These are phyloP conservation scores for Dipodascus geniculatus DNA, from an alignment of 805 yeast species.

Conservation along the genomic window DNA sequence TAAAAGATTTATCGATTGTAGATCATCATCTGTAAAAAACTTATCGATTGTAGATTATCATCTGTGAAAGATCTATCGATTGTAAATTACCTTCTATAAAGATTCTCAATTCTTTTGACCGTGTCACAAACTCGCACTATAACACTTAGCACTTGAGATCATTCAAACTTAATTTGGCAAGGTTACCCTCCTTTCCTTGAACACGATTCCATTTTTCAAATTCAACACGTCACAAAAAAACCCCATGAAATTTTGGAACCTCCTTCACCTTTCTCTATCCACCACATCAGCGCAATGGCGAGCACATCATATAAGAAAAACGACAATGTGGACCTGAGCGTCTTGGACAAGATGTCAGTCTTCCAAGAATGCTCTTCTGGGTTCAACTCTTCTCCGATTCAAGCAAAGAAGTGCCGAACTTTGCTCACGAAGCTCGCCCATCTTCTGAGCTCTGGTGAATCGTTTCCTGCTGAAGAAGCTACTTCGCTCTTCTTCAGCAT, in stretches of 20 bases:
- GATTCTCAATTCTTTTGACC: no score
- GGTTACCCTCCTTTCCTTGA: not conserved
- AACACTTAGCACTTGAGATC: not conserved
- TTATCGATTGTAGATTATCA: not conserved
- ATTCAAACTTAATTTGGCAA: no score
- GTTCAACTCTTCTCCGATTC: slow-evolving; percentile 84
- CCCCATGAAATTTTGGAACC: not conserved
- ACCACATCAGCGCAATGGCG: slow-evolving; percentile 42
- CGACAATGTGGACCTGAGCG: slow-evolving; percentile 60
- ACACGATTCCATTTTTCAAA: not conserved
- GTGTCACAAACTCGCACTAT: not conserved
- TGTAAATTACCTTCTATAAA: no score
- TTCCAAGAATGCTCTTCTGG: slow-evolving; percentile 90
- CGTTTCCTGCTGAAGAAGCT: slow-evolving; percentile 79
- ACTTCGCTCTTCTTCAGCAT: slow-evolving; percentile 88
- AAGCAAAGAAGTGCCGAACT: slow-evolving; percentile 75
- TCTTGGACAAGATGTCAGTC: slow-evolving; percentile 93
- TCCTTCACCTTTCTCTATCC: not conserved
- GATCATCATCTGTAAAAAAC: no score
- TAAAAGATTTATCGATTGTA: no score
- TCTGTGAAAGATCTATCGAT: no score
- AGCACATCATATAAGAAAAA: slow-evolving; percentile 71
- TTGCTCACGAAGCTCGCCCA: slow-evolving; percentile 75
- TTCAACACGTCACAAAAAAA: slow-evolving; percentile 1
- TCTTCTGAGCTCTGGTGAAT: slow-evolving; percentile 74